Evolutionary conservation across 352 stramenopile genomes (phyloP).

Genomic region (Globisporangium okanoganense): DNA sequence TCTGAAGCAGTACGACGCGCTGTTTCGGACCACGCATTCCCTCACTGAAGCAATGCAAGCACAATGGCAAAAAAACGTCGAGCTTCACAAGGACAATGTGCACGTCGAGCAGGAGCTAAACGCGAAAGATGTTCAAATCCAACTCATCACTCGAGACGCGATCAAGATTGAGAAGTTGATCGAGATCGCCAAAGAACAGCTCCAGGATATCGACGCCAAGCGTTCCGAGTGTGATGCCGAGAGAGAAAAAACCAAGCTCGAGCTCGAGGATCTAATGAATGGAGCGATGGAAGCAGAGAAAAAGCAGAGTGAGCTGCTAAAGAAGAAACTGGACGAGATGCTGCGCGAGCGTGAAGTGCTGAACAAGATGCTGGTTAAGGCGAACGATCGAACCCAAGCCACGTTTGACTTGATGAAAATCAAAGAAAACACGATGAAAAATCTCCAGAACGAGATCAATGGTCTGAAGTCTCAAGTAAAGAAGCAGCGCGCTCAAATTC

Average conservation of each 20-base stretch:
- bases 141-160: slow-evolving; percentile 51
- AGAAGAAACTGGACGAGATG: slow-evolving; percentile 82
- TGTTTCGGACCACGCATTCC: slow-evolving; percentile 77
- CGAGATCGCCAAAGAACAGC: slow-evolving; percentile 65
- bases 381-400: slow-evolving; percentile 67
- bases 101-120: slow-evolving; percentile 56
- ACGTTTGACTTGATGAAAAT: slow-evolving; percentile 91
- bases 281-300: slow-evolving; percentile 53
- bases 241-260: slow-evolving; percentile 55
- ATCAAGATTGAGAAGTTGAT: slow-evolving; percentile 74
- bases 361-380: slow-evolving; percentile 87
- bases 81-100: slow-evolving; percentile 74
- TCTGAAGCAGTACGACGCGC: slow-evolving; percentile 78
- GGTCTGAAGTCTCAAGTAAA: slow-evolving; percentile 81
- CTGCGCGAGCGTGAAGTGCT: slow-evolving; percentile 74
- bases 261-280: slow-evolving; percentile 68
- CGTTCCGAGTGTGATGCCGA: slow-evolving; percentile 54
- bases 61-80: slow-evolving; percentile 82
- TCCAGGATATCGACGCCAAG: slow-evolving; percentile 63
- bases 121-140: slow-evolving; percentile 45
- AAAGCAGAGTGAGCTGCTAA: slow-evolving; percentile 65
- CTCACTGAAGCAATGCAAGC: slow-evolving; percentile 76
- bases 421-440: slow-evolving; percentile 89
- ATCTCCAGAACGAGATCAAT: slow-evolving; percentile 88
- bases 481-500: slow-evolving; percentile 70